Percentiles rank a stretch among this genome's conserved stretches.
These are phyloP conservation scores for Arachnopeziza araneosa DNA, from an alignment of 2,329 filamentous ascomycete genomes.

Conservation along the genomic window DNA sequence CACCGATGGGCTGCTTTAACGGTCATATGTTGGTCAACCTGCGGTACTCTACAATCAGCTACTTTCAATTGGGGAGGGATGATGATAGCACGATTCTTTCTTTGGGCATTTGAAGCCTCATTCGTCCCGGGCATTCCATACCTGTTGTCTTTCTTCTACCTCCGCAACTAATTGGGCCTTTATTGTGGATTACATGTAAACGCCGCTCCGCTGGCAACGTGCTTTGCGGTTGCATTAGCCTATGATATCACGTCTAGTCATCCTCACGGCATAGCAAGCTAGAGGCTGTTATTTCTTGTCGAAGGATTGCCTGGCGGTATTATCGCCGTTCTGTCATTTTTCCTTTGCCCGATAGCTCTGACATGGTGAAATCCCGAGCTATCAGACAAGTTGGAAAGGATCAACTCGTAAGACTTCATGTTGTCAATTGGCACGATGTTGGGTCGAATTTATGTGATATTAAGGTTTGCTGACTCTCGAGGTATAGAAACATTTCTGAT, in stretches of 20 bases:
- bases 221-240: slow-evolving; percentile 61
- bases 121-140: slow-evolving; percentile 61
- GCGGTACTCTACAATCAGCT: slow-evolving; percentile 39
- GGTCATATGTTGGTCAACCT: slow-evolving; percentile 27
- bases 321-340: slow-evolving; percentile 48
- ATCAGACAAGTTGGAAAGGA: slow-evolving; percentile 46
- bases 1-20: slow-evolving; percentile 31
- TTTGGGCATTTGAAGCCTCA: slow-evolving; percentile 44
- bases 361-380: slow-evolving; percentile 45
- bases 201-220: slow-evolving; percentile 58
- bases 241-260: slow-evolving; percentile 61
- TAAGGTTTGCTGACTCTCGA: slow-evolving; percentile 27
- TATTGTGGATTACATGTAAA: slow-evolving; percentile 58
- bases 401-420: slow-evolving; percentile 41
- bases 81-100: slow-evolving; percentile 61
- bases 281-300: slow-evolving; percentile 60
- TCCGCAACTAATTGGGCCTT: slow-evolving; percentile 53
- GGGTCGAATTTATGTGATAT: slow-evolving; percentile 39
- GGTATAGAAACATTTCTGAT: slow-evolving; percentile 28
- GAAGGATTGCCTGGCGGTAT: slow-evolving; percentile 58
- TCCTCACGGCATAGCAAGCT: slow-evolving; percentile 45
- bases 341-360: slow-evolving; percentile 47
- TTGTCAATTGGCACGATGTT: slow-evolving; percentile 41
- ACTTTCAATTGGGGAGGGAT: slow-evolving; percentile 53
- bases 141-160: slow-evolving; percentile 57